Percentiles rank a stretch among this genome's conserved stretches.
These are phyloP conservation scores for Saprolegnia parasitica DNA, from an alignment of 352 stramenopile genomes.

Conservation along the genomic window DNA sequence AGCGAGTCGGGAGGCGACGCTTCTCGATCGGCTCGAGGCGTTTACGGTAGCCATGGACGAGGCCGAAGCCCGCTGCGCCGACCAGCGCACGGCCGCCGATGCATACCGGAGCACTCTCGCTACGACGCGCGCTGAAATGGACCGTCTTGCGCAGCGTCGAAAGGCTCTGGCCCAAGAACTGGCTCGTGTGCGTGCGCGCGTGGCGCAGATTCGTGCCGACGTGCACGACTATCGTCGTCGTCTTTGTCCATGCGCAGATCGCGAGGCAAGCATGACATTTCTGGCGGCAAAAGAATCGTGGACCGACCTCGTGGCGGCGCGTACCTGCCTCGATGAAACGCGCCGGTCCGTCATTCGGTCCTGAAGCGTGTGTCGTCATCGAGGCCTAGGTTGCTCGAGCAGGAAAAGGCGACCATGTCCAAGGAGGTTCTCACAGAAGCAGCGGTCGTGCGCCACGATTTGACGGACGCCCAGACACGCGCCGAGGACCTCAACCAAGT, in stretches of 20 bases:
- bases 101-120: too few relatives aligned
- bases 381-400: not conserved
- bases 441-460: not conserved
- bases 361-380: too few relatives aligned
- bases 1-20: too few relatives aligned
- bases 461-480: not conserved
- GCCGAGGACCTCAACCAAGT: not conserved
- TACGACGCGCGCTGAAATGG: not conserved
- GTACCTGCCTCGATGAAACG: not conserved
- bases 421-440: conserved; percentile 1
- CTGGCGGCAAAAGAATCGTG: not conserved
- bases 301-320: not conserved
- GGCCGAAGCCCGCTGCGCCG: too few relatives aligned
- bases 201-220: not conserved
- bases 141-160: not conserved
- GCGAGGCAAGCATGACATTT: not conserved
- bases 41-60: too few relatives aligned
- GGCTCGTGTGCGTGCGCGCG: too few relatives aligned
- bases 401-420: conserved; percentile 15
- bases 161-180: not conserved
- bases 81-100: too few relatives aligned
- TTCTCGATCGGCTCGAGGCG: too few relatives aligned
- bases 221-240: too few relatives aligned
- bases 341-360: not conserved
- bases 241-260: too few relatives aligned